Base-by-base conservation (phyloP, 129 eudicot genomes). In the Ambrosia artemisiifolia region DNA sequence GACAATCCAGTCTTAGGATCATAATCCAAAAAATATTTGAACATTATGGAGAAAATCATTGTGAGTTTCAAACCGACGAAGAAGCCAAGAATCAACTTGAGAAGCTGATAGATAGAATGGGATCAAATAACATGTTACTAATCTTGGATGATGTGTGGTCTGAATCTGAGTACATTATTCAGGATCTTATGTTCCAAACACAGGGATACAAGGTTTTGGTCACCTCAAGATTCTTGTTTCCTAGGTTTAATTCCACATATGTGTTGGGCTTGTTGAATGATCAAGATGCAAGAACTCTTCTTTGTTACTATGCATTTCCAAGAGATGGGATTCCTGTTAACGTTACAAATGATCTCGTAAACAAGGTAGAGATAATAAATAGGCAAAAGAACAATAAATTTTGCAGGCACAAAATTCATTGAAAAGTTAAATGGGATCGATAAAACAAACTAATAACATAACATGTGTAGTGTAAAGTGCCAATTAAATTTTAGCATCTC, bases 101-200 rank as follows among this genome's bases (percentile, higher is more conserved):
- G 56, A 59, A 65, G 18, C 70, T 84, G 70, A 36, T 80, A 33
- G 19, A 44, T 20, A 20, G 13, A 11, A 72, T 77, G 8, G 75
- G 74, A 20, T 47, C 75, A 28, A 61, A 61, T 34, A 75, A 78
- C 17, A 77, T 77, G 18, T 69, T 84, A 28, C 40, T 84, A n/a
- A 76, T 84, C 65, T 71, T 84, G 42, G 88, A 84, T 74, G 88
- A 84, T 32, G 76, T 84, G 46, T 78, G 81, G 83, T 62, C 77
- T 7, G 85, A 71, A 30, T 71, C 77, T 28, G 88, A 81, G 63
- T 19, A 70, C 51, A 35, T 80, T 19, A 42, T 84, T 19, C 61
- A 65, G 2, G 51, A 84, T 18, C 51, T 84, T 30, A 43, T 4
- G 59, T 59, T 70, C n/a, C 65, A 66, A 11, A 69, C 74, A 7